A percentile compares a stretch with the other conserved stretches of the same genome.
These are phyloP conservation scores for Guadua angustifolia DNA, from an alignment of 176 grass and related monocot genomes.

Conservation along the genomic window DNA sequence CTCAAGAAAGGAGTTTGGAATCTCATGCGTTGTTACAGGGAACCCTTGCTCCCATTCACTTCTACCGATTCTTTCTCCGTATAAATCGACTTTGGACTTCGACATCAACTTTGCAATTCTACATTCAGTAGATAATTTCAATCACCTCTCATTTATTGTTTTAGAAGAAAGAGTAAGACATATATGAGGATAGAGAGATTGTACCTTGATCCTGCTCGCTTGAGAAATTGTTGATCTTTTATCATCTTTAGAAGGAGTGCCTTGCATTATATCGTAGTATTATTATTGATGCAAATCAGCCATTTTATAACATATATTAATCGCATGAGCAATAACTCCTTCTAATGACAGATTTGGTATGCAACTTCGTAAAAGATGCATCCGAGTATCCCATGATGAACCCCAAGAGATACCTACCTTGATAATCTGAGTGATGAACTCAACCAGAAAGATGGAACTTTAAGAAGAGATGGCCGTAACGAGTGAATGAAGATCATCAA, in stretches of 20 bases:
- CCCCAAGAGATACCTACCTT: too few relatives aligned
- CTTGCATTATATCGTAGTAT: slow-evolving; percentile 51
- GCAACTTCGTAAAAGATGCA: too few relatives aligned
- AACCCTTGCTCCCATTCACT: slow-evolving; percentile 46
- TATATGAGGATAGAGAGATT: slow-evolving; percentile 37
- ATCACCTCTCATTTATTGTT: slow-evolving; percentile 24
- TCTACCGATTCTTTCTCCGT: slow-evolving; percentile 48
- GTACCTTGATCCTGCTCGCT: slow-evolving; percentile 59
- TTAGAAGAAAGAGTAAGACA: slow-evolving; percentile 18
- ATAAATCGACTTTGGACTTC: slow-evolving; percentile 45
- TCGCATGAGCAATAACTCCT: too few relatives aligned
- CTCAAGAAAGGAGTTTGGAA: slow-evolving; percentile 34
- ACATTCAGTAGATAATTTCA: slow-evolving; percentile 46
- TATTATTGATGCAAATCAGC: too few relatives aligned
- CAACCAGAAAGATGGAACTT: too few relatives aligned
- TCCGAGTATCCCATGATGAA: too few relatives aligned
- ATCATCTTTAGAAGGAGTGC: slow-evolving; percentile 44
- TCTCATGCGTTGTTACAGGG: slow-evolving; percentile 43
- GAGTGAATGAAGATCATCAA: too few relatives aligned
- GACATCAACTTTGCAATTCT: slow-evolving; percentile 57
- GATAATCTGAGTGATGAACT: too few relatives aligned
- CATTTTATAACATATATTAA: too few relatives aligned
- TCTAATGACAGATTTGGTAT: too few relatives aligned
- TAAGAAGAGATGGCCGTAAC: too few relatives aligned
- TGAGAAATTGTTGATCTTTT: slow-evolving; percentile 45